Conservation (phyloP, 1,284 basidiomycete genomes). For the Wallemia ichthyophaga region DNA sequence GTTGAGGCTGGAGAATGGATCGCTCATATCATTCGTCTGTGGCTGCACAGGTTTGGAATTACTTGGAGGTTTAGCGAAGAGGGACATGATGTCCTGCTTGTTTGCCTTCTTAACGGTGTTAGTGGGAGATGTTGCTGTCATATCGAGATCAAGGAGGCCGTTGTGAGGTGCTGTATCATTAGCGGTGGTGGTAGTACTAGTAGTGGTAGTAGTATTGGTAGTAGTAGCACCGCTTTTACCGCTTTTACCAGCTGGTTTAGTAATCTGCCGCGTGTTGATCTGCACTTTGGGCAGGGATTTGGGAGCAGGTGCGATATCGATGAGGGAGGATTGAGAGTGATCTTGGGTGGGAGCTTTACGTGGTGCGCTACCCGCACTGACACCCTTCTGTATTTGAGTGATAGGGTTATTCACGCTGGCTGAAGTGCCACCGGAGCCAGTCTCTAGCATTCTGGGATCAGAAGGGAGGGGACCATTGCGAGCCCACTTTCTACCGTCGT, state of each 20-base stretch:
- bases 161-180: background rate
- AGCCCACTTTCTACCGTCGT: conserved; percentile 77
- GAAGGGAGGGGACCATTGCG: conserved; percentile 51
- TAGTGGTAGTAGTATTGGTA: no score
- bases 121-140: background rate
- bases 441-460: conserved; percentile 53
- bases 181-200: background rate
- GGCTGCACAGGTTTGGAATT: background rate
- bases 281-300: background rate
- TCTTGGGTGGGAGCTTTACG: background rate
- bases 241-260: no score
- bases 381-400: background rate
- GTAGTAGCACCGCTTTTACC: no score
- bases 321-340: background rate
- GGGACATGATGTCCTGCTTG: background rate
- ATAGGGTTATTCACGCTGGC: background rate
- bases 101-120: background rate
- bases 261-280: background rate
- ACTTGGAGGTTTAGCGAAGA: background rate
- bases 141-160: background rate
- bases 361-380: background rate
- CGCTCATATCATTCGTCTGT: background rate
- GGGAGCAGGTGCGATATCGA: background rate
- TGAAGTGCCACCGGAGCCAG: conserved; percentile 12
- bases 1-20: background rate